phyloP scores from a whole-genome alignment of 306 rosid genomes.

The Senna siamea region DNA sequence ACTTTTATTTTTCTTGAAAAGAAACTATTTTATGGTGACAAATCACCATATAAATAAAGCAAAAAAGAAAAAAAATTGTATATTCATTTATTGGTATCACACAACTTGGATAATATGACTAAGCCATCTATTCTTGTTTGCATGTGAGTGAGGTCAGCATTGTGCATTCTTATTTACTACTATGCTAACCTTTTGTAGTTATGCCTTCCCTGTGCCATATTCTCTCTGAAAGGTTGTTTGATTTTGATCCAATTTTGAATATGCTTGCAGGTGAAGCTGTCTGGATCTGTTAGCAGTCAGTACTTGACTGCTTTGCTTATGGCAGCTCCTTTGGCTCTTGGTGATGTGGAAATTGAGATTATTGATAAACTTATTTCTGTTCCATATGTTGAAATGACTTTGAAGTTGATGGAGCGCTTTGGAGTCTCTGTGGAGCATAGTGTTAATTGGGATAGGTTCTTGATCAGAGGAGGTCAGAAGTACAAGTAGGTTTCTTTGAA shows the following conservation, averaged over 20 bases:
- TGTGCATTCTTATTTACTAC: neutral
- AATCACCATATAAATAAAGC: neutral
- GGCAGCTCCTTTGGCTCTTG: slow-evolving; percentile 98
- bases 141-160: neutral
- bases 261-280: slow-evolving; percentile 81
- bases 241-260: slow-evolving; percentile 28
- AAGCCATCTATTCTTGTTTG: neutral
- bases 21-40: neutral
- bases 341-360: slow-evolving; percentile 91
- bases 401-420: slow-evolving; percentile 97
- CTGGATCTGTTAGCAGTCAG: slow-evolving; percentile 98
- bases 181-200: neutral
- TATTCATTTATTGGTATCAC: neutral
- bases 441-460: slow-evolving; percentile 84
- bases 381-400: slow-evolving; percentile 97
- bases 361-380: slow-evolving; percentile 90
- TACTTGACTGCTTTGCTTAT: slow-evolving; percentile 94
- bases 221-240: slow-evolving; percentile 23
- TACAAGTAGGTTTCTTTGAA: slow-evolving; percentile 80
- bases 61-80: neutral
- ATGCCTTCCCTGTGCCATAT: slow-evolving; percentile 21
- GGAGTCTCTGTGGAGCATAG: slow-evolving; percentile 83
- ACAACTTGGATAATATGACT: neutral
- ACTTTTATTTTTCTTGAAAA: neutral
- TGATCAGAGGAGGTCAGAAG: slow-evolving; percentile 88